A percentile compares a stretch with the other conserved stretches of the same genome.
Evolutionary conservation across 2,329 filamentous ascomycete genomes (phyloP).

Genomic region (Cladosporium oxysporum): DNA sequence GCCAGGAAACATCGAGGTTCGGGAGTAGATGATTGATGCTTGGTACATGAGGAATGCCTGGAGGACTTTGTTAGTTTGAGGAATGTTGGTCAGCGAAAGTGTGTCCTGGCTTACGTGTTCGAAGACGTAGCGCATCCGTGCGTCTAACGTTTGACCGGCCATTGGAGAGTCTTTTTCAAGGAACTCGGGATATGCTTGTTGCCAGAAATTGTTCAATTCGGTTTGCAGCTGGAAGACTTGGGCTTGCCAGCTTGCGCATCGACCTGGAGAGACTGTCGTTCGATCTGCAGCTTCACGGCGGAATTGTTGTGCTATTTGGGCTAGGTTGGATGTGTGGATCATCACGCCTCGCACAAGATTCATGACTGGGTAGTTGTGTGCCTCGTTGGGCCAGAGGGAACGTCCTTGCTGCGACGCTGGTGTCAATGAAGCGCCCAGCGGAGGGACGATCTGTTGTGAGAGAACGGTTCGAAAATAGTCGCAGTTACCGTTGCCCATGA

Average conservation of each 20-base stretch:
- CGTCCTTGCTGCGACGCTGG: neutral
- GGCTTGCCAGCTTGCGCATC: conserved; percentile 31
- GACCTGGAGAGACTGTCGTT: conserved; percentile 25
- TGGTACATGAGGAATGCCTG: conserved; percentile 52
- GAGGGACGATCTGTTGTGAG: conserved; percentile 51
- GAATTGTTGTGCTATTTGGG: conserved; percentile 45
- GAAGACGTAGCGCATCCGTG: conserved; percentile 35
- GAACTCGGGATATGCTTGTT: conserved; percentile 30
- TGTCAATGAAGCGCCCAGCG: conserved; percentile 26
- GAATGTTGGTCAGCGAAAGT: conserved; percentile 38
- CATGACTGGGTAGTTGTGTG: conserved; percentile 38
- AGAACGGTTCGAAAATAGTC: conserved; percentile 53
- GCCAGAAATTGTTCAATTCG: conserved; percentile 35
- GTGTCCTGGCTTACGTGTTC: conserved; percentile 50
- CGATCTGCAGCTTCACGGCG: conserved; percentile 37
- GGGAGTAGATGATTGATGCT: conserved; percentile 52
- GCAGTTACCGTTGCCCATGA: conserved; percentile 55
- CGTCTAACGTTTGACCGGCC: conserved; percentile 36
- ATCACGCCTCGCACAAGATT: conserved; percentile 50
- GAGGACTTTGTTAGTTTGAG: neutral
- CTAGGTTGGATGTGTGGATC: conserved; percentile 48
- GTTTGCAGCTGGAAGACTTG: conserved; percentile 30
- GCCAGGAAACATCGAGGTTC: conserved; percentile 55
- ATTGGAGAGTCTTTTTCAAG: conserved; percentile 27
- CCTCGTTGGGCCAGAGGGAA: conserved; percentile 22